These are phyloP conservation scores for Wickerhamiella sergipiensis DNA, from an alignment of 805 yeast species.

Conservation along the genomic window DNA sequence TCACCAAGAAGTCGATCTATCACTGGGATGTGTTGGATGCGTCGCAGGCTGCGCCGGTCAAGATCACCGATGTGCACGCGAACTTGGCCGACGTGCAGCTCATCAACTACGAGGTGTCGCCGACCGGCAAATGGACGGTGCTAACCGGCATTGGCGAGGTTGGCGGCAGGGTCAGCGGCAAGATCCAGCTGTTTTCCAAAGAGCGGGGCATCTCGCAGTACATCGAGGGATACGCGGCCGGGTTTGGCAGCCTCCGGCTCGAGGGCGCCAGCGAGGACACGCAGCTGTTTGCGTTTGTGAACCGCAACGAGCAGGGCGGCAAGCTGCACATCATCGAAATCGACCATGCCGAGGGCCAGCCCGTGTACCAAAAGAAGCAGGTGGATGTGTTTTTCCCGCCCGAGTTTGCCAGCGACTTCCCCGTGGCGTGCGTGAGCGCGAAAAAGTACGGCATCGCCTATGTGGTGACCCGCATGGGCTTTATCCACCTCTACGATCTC, in stretches of 20 bases:
- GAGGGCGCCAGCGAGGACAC: constrained; percentile 63
- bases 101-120: constrained; percentile 77
- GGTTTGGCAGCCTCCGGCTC: constrained; percentile 63
- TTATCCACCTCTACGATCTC: constrained; percentile 87
- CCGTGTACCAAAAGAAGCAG: constrained; percentile 75
- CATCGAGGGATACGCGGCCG: constrained; percentile 94
- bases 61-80: constrained; percentile 72
- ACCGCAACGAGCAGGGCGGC: constrained; percentile 72
- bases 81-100: constrained; percentile 67
- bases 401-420: constrained; percentile 92
- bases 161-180: constrained; percentile 88
- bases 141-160: constrained; percentile 91
- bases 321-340: constrained; percentile 88
- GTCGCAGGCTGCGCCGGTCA: constrained; percentile 61
- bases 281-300: constrained; percentile 85
- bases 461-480: constrained; percentile 88
- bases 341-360: constrained; percentile 77
- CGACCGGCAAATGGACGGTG: constrained; percentile 81
- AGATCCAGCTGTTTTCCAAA: constrained; percentile 81
- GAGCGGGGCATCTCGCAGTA: constrained; percentile 89
- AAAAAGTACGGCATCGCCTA: constrained; percentile 77
- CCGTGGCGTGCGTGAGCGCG: constrained; percentile 79
- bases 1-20: constrained; percentile 63
- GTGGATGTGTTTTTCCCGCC: constrained; percentile 94
- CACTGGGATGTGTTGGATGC: constrained; percentile 78